Evolutionary conservation across 2,329 filamentous ascomycete species (phyloP).

Genomic region (Epichloe hybrida): DNA sequence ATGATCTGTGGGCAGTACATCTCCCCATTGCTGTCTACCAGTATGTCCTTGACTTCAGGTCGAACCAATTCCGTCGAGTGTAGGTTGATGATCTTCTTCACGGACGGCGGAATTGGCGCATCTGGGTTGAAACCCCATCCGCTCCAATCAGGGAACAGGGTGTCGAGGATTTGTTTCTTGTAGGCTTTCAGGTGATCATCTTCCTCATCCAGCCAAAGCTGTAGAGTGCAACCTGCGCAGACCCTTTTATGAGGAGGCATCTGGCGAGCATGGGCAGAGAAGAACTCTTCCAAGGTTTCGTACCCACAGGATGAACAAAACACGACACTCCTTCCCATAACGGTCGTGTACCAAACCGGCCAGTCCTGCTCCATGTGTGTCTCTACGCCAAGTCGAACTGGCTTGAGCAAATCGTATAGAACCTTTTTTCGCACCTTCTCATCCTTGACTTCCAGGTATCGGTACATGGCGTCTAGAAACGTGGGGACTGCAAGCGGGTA

Average conservation of each 20-base stretch:
- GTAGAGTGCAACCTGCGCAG: constrained; percentile 20
- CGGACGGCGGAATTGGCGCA: constrained; percentile 14
- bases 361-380: constrained; percentile 9
- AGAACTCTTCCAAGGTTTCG: constrained; percentile 19
- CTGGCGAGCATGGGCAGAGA: constrained; percentile 1
- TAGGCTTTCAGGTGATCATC: constrained; percentile 14
- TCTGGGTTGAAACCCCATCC: constrained; percentile 15
- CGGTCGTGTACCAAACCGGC: constrained; percentile 11
- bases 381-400: constrained; percentile 16
- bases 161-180: constrained; percentile 8
- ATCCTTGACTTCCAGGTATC: constrained; percentile 7
- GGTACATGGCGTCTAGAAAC: constrained; percentile 22
- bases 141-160: constrained; percentile 17
- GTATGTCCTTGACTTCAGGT: neutral
- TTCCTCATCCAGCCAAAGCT: constrained; percentile 16
- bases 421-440: constrained; percentile 9
- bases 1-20: constrained; percentile 1
- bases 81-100: constrained; percentile 11
- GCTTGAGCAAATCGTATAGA: constrained; percentile 21
- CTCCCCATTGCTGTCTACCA: constrained; percentile 7
- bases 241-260: constrained; percentile 7
- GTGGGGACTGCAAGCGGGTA: constrained; percentile 14
- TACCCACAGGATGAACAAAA: constrained; percentile 24
- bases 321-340: constrained; percentile 12
- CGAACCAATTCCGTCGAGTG: constrained; percentile 7